phyloP scores from a whole-genome alignment of 2,329 filamentous ascomycete genomes.

The Fusarium cyanostomum region DNA sequence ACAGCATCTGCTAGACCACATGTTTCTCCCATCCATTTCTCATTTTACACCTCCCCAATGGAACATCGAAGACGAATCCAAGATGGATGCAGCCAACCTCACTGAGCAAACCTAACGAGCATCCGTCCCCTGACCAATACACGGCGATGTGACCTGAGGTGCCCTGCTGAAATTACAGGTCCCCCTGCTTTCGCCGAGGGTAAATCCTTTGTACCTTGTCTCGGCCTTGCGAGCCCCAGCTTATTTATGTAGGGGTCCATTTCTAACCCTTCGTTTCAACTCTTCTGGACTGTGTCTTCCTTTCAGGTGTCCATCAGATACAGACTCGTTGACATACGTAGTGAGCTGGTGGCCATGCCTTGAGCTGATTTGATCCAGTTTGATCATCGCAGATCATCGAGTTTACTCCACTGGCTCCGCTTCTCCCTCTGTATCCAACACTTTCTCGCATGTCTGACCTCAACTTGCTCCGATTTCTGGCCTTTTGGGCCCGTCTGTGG shows the following conservation, averaged over 20 bases:
- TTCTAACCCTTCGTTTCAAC: background rate
- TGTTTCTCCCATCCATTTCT: too few species aligned
- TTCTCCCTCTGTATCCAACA: too few species aligned
- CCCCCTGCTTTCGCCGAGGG: background rate
- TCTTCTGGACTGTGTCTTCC: background rate
- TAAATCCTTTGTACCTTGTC: constrained; percentile 6
- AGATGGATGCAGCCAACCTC: background rate
- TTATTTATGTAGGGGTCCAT: constrained; percentile 2
- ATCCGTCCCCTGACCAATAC: background rate
- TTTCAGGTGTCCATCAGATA: background rate
- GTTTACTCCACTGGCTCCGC: background rate
- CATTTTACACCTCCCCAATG: too few species aligned
- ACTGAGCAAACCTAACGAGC: background rate
- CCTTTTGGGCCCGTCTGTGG: too few species aligned
- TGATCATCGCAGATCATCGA: constrained; percentile 1
- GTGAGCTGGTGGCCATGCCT: background rate
- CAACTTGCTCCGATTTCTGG: too few species aligned
- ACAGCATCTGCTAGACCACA: too few species aligned
- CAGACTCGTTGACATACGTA: background rate
- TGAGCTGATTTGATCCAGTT: background rate
- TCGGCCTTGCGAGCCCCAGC: constrained; percentile 1
- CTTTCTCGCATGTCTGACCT: too few species aligned
- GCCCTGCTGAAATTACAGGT: constrained; percentile 4
- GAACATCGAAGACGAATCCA: too few species aligned
- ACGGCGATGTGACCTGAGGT: constrained; percentile 5